Base-by-base conservation (phyloP, 106 monocot genomes). In the Agapanthus africanus region DNA sequence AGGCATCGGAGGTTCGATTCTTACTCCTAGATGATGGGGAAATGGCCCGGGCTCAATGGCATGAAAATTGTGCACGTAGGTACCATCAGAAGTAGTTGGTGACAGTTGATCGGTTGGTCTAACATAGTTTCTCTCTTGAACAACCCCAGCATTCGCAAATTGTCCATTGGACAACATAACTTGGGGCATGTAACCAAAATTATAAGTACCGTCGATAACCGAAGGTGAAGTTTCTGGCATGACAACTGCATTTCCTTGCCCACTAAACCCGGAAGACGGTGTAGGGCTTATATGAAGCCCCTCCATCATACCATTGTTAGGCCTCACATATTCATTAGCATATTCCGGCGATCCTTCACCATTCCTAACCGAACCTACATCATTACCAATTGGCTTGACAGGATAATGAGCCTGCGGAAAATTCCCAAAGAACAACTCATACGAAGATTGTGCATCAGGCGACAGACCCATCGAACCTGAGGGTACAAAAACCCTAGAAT, bases 271-370 rank as follows among this genome's bases (percentile, higher is more conserved):
- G 7, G 69, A 49, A 66, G n/a, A 25, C 21, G 41, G 73, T 57
- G 63, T 23, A 32, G 76, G 66, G 54, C 60, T 72, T 18, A 77
- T 27, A 65, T 74, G 71, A 44, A 81, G 59, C 8, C 61, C 66
- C 37, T 76, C 76, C 65, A 81, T 81, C 62, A 70, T 74, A 11
- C 40, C 78, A 74, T 79, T 73, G 42, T 81, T 33, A 70, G 67
- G 68, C 76, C 67, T 76, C 44, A 41, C 72, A 75, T 80, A 72
- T 13, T 68, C 51, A 44, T 80, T 54, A 7, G 68, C 14, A 50
- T 59, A 59, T 42, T 57, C 28, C 51, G 1, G 11, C 62, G 72
- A 16, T 28, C 42, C 44, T 37, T 66, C 54, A 9, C 18, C 32
- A 75, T 78, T 71, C 33, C 57, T 71, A 31, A 63, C 40, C 44